phyloP scores from a whole-genome alignment of 2,329 filamentous ascomycete species.

The Fusarium kyushuense region DNA sequence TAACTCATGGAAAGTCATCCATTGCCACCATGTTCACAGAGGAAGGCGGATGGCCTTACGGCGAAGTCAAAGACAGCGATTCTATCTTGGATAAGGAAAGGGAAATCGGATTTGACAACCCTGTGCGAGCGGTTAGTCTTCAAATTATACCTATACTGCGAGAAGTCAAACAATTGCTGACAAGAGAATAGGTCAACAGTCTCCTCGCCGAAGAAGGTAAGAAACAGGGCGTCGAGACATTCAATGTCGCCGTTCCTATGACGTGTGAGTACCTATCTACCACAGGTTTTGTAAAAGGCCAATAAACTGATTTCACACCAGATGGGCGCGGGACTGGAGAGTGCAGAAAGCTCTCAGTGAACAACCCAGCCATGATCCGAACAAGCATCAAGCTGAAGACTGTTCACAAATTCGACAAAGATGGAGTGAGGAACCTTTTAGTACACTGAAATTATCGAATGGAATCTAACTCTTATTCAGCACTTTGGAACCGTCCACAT shows the following conservation, averaged over 20 bases:
- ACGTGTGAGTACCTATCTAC: constrained; percentile 44
- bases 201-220: constrained; percentile 48
- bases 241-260: constrained; percentile 47
- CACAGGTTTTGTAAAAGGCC: no score
- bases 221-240: constrained; percentile 46
- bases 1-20: constrained; percentile 43
- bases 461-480: constrained; percentile 29
- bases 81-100: constrained; percentile 49
- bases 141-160: not conserved
- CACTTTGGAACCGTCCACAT: constrained; percentile 47
- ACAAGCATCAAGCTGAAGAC: constrained; percentile 46
- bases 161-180: not conserved
- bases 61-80: constrained; percentile 50
- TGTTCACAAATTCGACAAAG: constrained; percentile 51
- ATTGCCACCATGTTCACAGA: constrained; percentile 45
- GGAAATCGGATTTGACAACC: constrained; percentile 43
- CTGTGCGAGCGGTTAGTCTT: constrained; percentile 49
- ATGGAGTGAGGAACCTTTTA: constrained; percentile 46
- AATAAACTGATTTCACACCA: constrained; percentile 17
- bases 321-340: constrained; percentile 52
- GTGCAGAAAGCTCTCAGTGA: constrained; percentile 52
- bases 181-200: constrained; percentile 43
- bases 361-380: constrained; percentile 49
- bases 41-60: constrained; percentile 50
- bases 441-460: fast-evolving